Base-by-base conservation (phyloP, 768 basidiomycete genomes). In the Collybia mongolica region DNA sequence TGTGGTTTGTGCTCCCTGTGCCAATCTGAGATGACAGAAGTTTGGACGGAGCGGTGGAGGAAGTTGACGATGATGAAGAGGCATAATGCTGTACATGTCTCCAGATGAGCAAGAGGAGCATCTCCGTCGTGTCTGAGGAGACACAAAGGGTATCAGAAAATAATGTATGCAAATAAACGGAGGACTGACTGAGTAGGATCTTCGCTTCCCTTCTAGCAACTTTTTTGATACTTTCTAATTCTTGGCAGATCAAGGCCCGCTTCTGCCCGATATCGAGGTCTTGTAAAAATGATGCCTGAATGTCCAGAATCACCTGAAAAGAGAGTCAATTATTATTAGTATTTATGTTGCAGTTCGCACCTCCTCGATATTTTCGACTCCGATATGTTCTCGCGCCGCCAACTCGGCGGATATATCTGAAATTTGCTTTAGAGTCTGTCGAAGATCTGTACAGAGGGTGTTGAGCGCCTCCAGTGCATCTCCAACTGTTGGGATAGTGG, bases 71-170 rank as follows among this genome's bases (percentile, higher is more conserved):
- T 12, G 55, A 39, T 38, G 57, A 50, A 8, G 66, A 69, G 35
- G 74, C 64, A 65, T 88, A 94, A 61, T 84, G 83, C 12, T 80
- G 74, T 23, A 91, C 60, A 59, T 95, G 93, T 14, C 90, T 77
- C 87, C 89, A 93, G 8, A 92, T 70, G 17, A 94, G 74, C 15
- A 94, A 73, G 7, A 94, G 72, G 5, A 89, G 64, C 81, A 93
- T 87, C 66, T 95, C 93, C 44, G 83, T 68, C 14, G 85, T 80
- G 49, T 79, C 88, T 89, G 55, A 3, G 36, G 38, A 15, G 26
- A 26, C 26, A 8, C 20, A 23, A 22, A 46, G 17, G 24, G 38
- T 52, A 41, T 39, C 3, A 49, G 42, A 35, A 44, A 3, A 36
- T 23, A n/a, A 7, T 19, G 42, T 24, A 44, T 39, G 11, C 41